Conservation (phyloP, 345 rosid genomes). For the Alliaria petiolata region DNA sequence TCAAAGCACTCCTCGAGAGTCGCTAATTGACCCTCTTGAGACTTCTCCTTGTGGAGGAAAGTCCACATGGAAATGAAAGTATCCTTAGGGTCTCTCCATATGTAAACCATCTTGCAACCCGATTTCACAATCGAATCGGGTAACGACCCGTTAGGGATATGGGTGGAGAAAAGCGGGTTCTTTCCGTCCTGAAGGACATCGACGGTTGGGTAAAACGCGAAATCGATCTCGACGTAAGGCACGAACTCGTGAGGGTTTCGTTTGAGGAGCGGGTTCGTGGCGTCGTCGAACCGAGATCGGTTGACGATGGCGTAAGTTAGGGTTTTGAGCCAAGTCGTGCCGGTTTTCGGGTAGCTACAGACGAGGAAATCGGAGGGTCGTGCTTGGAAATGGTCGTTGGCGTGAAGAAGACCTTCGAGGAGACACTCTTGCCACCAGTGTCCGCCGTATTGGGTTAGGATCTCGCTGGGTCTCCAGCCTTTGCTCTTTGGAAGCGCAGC, state of each 20-base stretch:
- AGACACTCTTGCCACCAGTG: constrained; percentile 39
- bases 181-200: constrained; percentile 27
- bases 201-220: constrained; percentile 32
- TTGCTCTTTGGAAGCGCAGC: constrained; percentile 24
- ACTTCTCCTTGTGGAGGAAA: constrained; percentile 36
- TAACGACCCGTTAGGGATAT: constrained; percentile 24
- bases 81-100: constrained; percentile 36
- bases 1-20: constrained; percentile 30
- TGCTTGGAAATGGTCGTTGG: constrained; percentile 32
- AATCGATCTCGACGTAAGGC: constrained; percentile 37
- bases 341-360: constrained; percentile 39
- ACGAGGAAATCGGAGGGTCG: constrained; percentile 32
- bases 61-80: constrained; percentile 41
- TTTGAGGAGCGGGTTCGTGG: constrained; percentile 21
- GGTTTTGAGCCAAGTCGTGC: constrained; percentile 42
- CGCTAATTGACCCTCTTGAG: constrained; percentile 32
- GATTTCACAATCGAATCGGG: constrained; percentile 29
- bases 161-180: constrained; percentile 35
- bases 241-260: constrained; percentile 38
- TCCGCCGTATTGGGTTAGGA: constrained; percentile 16
- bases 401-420: constrained; percentile 35
- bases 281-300: constrained; percentile 20
- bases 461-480: constrained; percentile 37
- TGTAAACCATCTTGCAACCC: constrained; percentile 35
- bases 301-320: constrained; percentile 29